Evolutionary conservation across 1,139 yeast genomes (phyloP).

Genomic region (Geotrichum klebahnii): DNA sequence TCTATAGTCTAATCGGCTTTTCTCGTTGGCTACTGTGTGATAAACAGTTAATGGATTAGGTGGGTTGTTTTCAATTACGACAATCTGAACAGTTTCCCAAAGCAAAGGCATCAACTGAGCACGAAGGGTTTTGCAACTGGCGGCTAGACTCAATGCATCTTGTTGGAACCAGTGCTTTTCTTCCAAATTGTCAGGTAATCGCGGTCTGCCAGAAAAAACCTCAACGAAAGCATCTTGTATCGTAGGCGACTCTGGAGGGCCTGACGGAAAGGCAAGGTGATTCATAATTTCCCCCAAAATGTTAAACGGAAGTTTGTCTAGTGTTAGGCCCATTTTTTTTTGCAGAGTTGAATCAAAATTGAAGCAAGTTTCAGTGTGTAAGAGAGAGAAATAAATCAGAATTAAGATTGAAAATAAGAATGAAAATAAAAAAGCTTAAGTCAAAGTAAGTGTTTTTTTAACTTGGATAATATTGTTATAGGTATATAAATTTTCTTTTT

Average conservation of each 20-base stretch:
- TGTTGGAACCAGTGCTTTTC: conserved; percentile 4
- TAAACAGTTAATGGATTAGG: background rate
- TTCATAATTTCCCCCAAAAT: background rate
- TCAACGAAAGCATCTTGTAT: background rate
- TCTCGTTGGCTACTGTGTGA: background rate
- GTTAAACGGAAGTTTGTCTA: background rate
- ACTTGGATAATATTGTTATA: no score
- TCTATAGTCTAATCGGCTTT: background rate
- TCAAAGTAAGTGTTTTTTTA: no score
- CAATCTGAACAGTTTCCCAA: conserved; percentile 1
- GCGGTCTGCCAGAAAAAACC: background rate
- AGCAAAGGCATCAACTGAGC: background rate
- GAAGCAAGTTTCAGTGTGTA: no score
- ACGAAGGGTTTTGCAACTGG: background rate
- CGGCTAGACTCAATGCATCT: conserved; percentile 4
- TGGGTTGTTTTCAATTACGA: background rate
- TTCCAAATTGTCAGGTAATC: background rate
- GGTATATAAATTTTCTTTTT: no score
- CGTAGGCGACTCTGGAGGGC: background rate
- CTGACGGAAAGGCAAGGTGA: background rate
- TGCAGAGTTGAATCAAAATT: no score
- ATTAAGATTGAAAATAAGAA: no score
- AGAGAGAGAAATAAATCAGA: no score
- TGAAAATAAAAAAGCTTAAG: no score
- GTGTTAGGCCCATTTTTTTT: no score